These are phyloP conservation scores for Chaetomium sp. DNA, from an alignment of 2,329 filamentous ascomycete species.

Conservation along the genomic window DNA sequence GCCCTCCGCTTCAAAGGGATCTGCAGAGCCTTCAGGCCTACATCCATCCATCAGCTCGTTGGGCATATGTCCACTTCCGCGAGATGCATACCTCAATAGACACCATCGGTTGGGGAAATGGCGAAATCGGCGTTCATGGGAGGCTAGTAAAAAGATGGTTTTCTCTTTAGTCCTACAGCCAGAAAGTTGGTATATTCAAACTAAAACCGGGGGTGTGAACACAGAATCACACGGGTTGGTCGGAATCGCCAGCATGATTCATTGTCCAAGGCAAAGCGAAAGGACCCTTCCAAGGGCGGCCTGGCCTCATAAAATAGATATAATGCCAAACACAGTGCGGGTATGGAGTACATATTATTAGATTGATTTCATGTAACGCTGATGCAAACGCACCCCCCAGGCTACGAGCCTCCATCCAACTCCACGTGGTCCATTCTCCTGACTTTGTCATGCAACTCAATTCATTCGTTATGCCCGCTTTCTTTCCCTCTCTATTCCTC, in stretches of 20 bases:
- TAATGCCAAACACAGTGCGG: background rate
- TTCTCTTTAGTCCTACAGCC: too few relatives aligned
- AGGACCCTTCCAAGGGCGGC: too few relatives aligned
- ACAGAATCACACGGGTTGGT: background rate
- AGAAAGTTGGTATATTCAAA: too few relatives aligned
- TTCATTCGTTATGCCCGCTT: background rate
- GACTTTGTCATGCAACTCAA: background rate
- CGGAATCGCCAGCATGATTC: background rate
- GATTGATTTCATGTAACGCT: slow-evolving; percentile 18
- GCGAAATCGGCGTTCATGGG: slow-evolving; percentile 21
- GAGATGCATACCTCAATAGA: background rate
- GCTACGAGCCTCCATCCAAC: slow-evolving; percentile 1
- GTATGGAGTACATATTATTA: slow-evolving; percentile 19
- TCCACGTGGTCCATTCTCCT: slow-evolving; percentile 7
- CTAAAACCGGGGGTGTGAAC: too few relatives aligned
- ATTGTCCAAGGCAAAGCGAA: too few relatives aligned
- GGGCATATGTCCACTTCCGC: background rate
- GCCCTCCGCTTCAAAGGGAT: too few relatives aligned
- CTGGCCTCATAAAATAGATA: too few relatives aligned
- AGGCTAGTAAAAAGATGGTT: too few relatives aligned
- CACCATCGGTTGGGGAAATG: slow-evolving; percentile 7
- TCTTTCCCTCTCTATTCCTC: background rate
- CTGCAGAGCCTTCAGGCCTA: too few relatives aligned
- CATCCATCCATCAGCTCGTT: background rate
- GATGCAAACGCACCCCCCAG: slow-evolving; percentile 16